Conservation (phyloP, 805 yeast genomes). For the Pichia kluyveri region DNA sequence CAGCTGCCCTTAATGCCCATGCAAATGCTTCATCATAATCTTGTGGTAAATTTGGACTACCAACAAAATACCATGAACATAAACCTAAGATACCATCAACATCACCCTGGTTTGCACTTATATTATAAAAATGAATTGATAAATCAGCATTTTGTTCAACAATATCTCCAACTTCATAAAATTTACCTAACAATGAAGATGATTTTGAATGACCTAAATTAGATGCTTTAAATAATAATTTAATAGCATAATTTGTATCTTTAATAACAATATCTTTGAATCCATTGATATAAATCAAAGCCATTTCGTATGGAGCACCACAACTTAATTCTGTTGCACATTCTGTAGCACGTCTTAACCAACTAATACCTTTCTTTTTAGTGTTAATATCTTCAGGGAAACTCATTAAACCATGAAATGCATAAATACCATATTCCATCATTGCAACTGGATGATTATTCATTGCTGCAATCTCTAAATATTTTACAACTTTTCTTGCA, state of each 20-base stretch:
- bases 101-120: slow-evolving; percentile 85
- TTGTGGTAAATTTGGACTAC: slow-evolving; percentile 75
- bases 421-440: slow-evolving; percentile 84
- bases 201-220: slow-evolving; percentile 79
- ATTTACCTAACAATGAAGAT: slow-evolving; percentile 68
- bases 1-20: slow-evolving; percentile 89
- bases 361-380: slow-evolving; percentile 80
- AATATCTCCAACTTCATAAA: slow-evolving; percentile 74
- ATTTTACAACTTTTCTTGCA: slow-evolving; percentile 76
- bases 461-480: slow-evolving; percentile 76
- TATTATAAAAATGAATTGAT: slow-evolving; percentile 86
- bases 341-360: slow-evolving; percentile 84
- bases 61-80: slow-evolving; percentile 95
- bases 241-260: slow-evolving; percentile 77
- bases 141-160: slow-evolving; percentile 73
- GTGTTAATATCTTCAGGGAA: slow-evolving; percentile 55
- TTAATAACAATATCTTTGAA: slow-evolving; percentile 79
- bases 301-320: slow-evolving; percentile 93
- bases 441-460: slow-evolving; percentile 95
- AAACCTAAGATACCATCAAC: slow-evolving; percentile 83
- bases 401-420: slow-evolving; percentile 82
- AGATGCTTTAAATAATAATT: slow-evolving; percentile 80
- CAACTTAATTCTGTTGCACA: slow-evolving; percentile 76
- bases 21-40: slow-evolving; percentile 85
- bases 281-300: slow-evolving; percentile 74